phyloP scores from a whole-genome alignment of 805 yeast genomes.

The Saturnispora mendoncae region DNA sequence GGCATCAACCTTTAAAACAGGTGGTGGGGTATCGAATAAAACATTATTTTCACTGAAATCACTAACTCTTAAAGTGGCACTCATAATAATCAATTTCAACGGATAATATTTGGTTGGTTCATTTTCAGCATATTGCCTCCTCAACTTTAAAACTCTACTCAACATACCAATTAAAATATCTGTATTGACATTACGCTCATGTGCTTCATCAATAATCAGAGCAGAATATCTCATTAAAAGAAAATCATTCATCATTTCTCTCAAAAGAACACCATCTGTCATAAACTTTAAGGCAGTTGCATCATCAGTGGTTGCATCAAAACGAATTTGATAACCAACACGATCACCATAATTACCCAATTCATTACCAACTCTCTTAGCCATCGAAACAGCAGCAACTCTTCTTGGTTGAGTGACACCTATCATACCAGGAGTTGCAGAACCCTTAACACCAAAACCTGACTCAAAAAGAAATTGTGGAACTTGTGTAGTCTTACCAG shows the following conservation, averaged over 20 bases:
- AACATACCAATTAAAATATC: constrained; percentile 93
- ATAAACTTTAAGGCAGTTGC: constrained; percentile 75
- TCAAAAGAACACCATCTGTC: constrained; percentile 89
- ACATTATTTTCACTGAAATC: constrained; percentile 80
- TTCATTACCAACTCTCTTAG: constrained; percentile 68
- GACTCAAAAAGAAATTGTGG: constrained; percentile 94
- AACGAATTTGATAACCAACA: constrained; percentile 78
- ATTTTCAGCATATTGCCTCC: constrained; percentile 44
- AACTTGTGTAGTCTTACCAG: constrained; percentile 97
- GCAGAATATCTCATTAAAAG: constrained; percentile 74
- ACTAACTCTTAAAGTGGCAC: constrained; percentile 89
- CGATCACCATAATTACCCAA: constrained; percentile 59
- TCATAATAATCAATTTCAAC: constrained; percentile 84
- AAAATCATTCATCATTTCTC: constrained; percentile 91
- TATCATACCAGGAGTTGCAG: constrained; percentile 82
- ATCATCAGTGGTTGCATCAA: constrained; percentile 56
- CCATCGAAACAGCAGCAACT: constrained; percentile 91
- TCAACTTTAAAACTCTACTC: constrained; percentile 70
- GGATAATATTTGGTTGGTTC: constrained; percentile 46
- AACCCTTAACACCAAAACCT: constrained; percentile 63
- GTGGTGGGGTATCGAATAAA: constrained; percentile 69
- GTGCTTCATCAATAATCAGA: constrained; percentile 93
- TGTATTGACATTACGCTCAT: constrained; percentile 91
- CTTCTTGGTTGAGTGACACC: constrained; percentile 95
- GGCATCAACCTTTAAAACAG: constrained; percentile 81